Conservation (phyloP, 805 yeast species). For the Pichia exigua region DNA sequence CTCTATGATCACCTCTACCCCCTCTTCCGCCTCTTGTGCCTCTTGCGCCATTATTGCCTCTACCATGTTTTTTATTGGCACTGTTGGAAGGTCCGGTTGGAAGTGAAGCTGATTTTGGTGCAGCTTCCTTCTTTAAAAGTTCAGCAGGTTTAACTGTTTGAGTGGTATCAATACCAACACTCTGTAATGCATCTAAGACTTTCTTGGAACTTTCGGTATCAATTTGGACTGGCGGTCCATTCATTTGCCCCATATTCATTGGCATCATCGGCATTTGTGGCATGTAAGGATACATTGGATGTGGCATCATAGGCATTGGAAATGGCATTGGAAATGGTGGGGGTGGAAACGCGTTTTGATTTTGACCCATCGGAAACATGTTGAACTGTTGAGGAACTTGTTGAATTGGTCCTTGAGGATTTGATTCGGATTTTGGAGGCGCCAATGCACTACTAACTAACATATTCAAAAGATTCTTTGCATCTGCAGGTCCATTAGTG, state of each 20-base stretch:
- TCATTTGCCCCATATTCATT: not conserved
- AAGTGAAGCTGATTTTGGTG: not conserved
- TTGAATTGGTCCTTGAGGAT: not conserved
- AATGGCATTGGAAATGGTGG: slow-evolving; percentile 5
- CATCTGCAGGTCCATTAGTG: slow-evolving; percentile 10
- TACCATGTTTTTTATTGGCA: not conserved
- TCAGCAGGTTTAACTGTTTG: not conserved
- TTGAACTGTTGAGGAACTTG: not conserved
- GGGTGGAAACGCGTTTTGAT: not conserved
- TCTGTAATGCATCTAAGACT: slow-evolving; percentile 4
- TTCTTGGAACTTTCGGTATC: slow-evolving; percentile 2
- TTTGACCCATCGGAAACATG: not conserved
- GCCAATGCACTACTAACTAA: slow-evolving; percentile 1
- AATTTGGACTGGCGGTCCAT: not conserved
- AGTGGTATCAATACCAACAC: not conserved
- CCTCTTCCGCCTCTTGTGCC: slow-evolving; percentile 18
- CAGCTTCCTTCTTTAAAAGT: not conserved
- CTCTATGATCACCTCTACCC: slow-evolving; percentile 4
- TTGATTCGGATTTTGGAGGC: not conserved
- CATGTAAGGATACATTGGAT: slow-evolving; percentile 7
- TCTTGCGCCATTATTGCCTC: not conserved
- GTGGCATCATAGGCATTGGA: slow-evolving; percentile 6
- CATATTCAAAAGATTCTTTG: slow-evolving; percentile 23
- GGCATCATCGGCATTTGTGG: not conserved
- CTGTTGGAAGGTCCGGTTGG: not conserved